Evolutionary conservation across 2,329 filamentous ascomycete genomes (phyloP), one percentile per base, ranked within the genome.

Genomic region (Mariannaea sp.): DNA sequence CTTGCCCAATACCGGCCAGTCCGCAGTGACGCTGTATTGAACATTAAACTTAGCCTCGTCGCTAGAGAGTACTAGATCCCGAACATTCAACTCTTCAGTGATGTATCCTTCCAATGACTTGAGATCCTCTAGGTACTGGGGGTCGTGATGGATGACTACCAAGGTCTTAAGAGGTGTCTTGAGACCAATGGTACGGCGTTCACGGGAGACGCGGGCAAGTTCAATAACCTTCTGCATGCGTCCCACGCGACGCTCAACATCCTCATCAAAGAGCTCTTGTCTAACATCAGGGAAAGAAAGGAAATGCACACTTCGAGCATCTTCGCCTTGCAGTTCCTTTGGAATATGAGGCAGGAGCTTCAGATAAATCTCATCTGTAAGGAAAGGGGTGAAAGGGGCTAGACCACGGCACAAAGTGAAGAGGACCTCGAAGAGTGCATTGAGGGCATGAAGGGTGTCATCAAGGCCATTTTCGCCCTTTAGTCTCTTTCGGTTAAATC

Each of bases 201-300:
- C 94, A 71, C 94, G 84, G 44, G 90, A 92, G 45, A 93, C 85
- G 68, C 94, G 85, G 40, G 85, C 90, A 57, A 97, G 82, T 68
- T 97, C 92, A 70, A 99, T 97, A 68, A 97, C 92, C 61, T 87
- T 89, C 73, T 97, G 93, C 94, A 99, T 97, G 41, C 92, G 86
- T 58, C 83, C 81, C 10, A 97, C 92, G 60, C 89, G 85, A 58
- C 94, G 85, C 76, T 97, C 93, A 38, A 97, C 87, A 17, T 85
- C 87, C 43, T 84, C 82, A 69, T 97, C 88, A 68, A 96, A 97
- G 4, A 97, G 81, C 69, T 96, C 92, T 65, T 91, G 81, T 56
- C 91, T 85, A 2, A 97, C 92, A 59, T 92, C 88, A 10, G 94
- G 94, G 80, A 93, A 97, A 5, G 87, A 74, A 52, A 97, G 77